Evolutionary conservation across 2,329 filamentous ascomycete species (phyloP).

Genomic region (Colletotrichum destructivum): DNA sequence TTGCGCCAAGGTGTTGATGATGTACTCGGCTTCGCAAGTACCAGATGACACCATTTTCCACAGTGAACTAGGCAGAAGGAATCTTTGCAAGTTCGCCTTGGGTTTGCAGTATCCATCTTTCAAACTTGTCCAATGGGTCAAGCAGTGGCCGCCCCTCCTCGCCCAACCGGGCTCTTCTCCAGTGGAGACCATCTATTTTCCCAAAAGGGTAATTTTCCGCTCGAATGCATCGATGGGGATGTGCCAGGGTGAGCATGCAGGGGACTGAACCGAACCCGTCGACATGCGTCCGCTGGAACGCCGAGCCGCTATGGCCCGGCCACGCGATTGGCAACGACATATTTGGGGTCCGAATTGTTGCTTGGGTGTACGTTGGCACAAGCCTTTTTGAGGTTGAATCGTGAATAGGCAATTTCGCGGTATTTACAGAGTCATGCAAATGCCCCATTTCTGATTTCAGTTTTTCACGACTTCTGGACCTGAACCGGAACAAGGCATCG

Average conservation of each 20-base stretch:
- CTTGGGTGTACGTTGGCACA: background rate
- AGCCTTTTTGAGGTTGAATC: conserved; percentile 7
- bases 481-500: background rate
- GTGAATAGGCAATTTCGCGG: background rate
- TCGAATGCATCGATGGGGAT: background rate
- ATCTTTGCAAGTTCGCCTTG: conserved; percentile 18
- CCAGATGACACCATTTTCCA: conserved; percentile 10
- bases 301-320: conserved; percentile 25
- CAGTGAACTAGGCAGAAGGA: conserved; percentile 35
- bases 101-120: background rate
- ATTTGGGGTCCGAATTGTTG: conserved; percentile 10
- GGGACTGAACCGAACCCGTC: conserved; percentile 9
- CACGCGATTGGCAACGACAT: conserved; percentile 24
- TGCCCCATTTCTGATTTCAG: background rate
- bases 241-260: conserved; percentile 28
- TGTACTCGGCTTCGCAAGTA: background rate
- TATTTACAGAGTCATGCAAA: conserved; percentile 15
- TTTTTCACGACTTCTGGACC: background rate
- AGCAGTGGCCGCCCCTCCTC: conserved; percentile 4
- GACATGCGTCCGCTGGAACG: conserved; percentile 18
- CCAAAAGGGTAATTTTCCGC: conserved; percentile 35
- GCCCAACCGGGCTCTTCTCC: conserved; percentile 4
- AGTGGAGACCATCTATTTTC: conserved; percentile 31
- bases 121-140: background rate
- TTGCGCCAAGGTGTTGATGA: background rate